Conservation (phyloP, 106 monocot genomes). For the Allium fistulosum region DNA sequence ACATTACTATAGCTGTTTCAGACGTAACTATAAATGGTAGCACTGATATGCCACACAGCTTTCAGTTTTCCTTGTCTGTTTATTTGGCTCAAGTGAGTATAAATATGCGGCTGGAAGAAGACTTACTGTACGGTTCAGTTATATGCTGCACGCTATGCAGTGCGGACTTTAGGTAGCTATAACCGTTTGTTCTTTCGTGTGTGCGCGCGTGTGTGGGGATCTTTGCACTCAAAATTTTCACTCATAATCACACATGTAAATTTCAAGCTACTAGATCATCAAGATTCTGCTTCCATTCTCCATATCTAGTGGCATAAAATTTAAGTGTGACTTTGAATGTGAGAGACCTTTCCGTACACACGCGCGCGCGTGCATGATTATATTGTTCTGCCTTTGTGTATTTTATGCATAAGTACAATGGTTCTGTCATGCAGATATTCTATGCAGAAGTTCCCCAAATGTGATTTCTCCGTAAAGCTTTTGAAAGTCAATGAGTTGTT, state of each 20-base stretch:
- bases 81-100: slow-evolving; percentile 34
- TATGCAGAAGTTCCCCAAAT: slow-evolving; percentile 28
- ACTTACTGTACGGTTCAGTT: slow-evolving; percentile 20
- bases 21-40: slow-evolving; percentile 5
- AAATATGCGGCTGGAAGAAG: slow-evolving; percentile 42
- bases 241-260: too few species aligned
- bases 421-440: slow-evolving; percentile 32
- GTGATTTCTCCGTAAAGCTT: slow-evolving; percentile 26
- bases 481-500: slow-evolving; percentile 23
- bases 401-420: neutral
- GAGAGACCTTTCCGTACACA: too few species aligned
- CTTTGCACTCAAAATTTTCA: too few species aligned
- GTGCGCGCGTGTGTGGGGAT: too few species aligned
- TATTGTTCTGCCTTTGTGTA: neutral
- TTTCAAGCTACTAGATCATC: too few species aligned
- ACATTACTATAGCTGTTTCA: neutral
- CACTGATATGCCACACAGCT: neutral
- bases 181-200: neutral
- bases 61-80: slow-evolving; percentile 30
- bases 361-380: neutral
- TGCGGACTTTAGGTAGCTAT: slow-evolving; percentile 29
- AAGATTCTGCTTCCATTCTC: too few species aligned
- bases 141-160: slow-evolving; percentile 22
- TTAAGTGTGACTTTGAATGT: too few species aligned
- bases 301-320: too few species aligned